Evolutionary conservation across 495 filamentous ascomycete genomes (phyloP).

Genomic region (Beverwykella pulmonaria): DNA sequence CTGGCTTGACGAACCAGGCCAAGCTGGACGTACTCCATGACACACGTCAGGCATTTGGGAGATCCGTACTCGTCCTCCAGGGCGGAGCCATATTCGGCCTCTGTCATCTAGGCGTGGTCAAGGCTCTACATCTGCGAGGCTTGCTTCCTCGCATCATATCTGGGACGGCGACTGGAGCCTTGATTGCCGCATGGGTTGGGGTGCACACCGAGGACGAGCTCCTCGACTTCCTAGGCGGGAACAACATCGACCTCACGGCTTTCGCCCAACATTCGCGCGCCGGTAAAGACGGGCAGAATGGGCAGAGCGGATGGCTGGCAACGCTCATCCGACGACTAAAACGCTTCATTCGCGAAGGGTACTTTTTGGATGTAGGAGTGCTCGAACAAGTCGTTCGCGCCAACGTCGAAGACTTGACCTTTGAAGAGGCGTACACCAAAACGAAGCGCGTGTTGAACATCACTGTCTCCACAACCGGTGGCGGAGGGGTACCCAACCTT

Average conservation of each 20-base stretch:
- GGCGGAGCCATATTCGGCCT: slow-evolving; percentile 91
- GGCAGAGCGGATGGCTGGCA: slow-evolving; percentile 52
- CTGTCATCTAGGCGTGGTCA: slow-evolving; percentile 89
- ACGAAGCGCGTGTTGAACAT: slow-evolving; percentile 92
- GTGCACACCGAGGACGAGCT: slow-evolving; percentile 89
- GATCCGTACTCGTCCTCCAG: slow-evolving; percentile 83
- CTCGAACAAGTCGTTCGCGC: slow-evolving; percentile 82
- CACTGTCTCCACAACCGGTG: slow-evolving; percentile 74
- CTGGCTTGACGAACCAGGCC: slow-evolving; percentile 73
- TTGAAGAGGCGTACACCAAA: slow-evolving; percentile 86
- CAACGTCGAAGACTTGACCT: slow-evolving; percentile 88
- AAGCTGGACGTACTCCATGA: slow-evolving; percentile 90
- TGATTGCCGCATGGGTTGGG: slow-evolving; percentile 88
- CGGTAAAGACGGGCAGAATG: slow-evolving; percentile 31
- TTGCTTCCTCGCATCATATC: slow-evolving; percentile 87
- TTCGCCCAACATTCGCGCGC: slow-evolving; percentile 54
- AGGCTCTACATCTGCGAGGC: slow-evolving; percentile 81
- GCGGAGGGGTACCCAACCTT: slow-evolving; percentile 78
- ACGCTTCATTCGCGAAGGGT: slow-evolving; percentile 71
- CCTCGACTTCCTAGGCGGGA: slow-evolving; percentile 71
- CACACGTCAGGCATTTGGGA: slow-evolving; percentile 85
- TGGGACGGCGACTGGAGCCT: slow-evolving; percentile 85
- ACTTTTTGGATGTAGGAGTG: slow-evolving; percentile 80
- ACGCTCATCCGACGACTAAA: slow-evolving; percentile 63
- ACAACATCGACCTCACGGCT: slow-evolving; percentile 79